phyloP scores from a whole-genome alignment of 208 protist genomes.

The Naegleria lovaniensis region DNA sequence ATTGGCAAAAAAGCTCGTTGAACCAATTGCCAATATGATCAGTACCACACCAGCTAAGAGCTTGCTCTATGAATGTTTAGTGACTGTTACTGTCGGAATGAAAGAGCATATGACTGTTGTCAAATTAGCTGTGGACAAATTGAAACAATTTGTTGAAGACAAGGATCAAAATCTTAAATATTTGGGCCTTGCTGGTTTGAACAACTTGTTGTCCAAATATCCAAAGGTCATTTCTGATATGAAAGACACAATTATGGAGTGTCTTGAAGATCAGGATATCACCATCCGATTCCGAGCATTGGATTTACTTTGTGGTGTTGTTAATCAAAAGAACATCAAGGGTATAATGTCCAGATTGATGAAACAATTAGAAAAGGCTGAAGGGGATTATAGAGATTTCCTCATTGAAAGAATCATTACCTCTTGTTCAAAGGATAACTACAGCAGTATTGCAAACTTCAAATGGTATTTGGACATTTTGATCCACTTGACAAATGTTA shows the following conservation, averaged over 20 bases:
- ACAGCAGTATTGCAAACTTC: constrained; percentile 84
- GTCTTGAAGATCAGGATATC: constrained; percentile 87
- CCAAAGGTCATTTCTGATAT: constrained; percentile 81
- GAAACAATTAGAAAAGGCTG: constrained; percentile 39
- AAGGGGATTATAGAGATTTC: constrained; percentile 80
- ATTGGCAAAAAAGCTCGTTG: constrained; percentile 93
- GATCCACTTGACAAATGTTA: constrained; percentile 63
- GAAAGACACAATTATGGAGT: constrained; percentile 77
- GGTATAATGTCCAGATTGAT: constrained; percentile 59
- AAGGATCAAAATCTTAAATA: constrained; percentile 97
- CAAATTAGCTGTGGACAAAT: constrained; percentile 80
- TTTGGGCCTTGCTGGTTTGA: constrained; percentile 86
- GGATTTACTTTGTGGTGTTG: constrained; percentile 79
- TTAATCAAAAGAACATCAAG: constrained; percentile 77
- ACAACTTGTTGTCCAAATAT: constrained; percentile 76
- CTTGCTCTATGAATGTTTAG: constrained; percentile 91
- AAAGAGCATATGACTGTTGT: constrained; percentile 65
- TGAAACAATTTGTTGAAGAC: constrained; percentile 90
- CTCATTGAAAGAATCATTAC: constrained; percentile 76
- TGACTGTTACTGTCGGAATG: constrained; percentile 80
- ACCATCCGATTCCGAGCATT: constrained; percentile 89
- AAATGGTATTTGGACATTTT: constrained; percentile 94
- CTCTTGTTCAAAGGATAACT: constrained; percentile 68
- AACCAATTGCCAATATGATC: constrained; percentile 90
- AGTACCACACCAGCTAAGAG: constrained; percentile 87